Percentiles rank a stretch among this genome's conserved stretches.
Evolutionary conservation across 2,329 filamentous ascomycete genomes (phyloP).

Genomic region (Colletotrichum somersetense): DNA sequence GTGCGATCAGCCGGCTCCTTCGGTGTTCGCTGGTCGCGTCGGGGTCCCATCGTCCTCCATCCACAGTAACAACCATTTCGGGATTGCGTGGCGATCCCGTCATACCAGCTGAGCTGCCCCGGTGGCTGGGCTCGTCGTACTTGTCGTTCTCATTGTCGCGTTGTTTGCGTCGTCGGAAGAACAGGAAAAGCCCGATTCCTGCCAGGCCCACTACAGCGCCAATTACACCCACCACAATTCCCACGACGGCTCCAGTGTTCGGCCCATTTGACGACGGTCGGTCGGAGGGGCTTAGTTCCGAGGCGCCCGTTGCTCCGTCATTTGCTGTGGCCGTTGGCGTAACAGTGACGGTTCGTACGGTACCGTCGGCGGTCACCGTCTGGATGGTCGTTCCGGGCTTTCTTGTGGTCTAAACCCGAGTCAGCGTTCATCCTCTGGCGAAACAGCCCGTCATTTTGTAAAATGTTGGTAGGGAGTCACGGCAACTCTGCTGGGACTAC

Average conservation of each 20-base stretch:
- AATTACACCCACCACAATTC: conserved; percentile 55
- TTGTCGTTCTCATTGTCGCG: conserved; percentile 57
- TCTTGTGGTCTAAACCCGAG: conserved; percentile 12
- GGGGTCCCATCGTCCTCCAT: conserved; percentile 43
- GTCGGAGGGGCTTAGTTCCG: conserved; percentile 13
- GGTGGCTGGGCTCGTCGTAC: conserved; percentile 60
- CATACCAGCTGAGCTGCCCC: conserved; percentile 65
- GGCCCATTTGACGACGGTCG: conserved; percentile 47
- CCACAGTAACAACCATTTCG: conserved; percentile 55
- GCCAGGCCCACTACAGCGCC: conserved; percentile 56
- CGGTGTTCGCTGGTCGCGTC: conserved; percentile 37
- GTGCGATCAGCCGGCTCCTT: conserved; percentile 67
- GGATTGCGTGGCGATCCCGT: conserved; percentile 57
- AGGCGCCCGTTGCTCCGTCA: conserved; percentile 41
- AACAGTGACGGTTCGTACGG: conserved; percentile 67
- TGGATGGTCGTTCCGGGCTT: conserved; percentile 49
- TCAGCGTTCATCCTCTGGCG: conserved; percentile 14
- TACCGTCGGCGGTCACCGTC: conserved; percentile 68
- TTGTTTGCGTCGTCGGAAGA: conserved; percentile 60
- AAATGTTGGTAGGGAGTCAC: conserved; percentile 17
- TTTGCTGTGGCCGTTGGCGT: conserved; percentile 55
- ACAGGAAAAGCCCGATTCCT: conserved; percentile 56
- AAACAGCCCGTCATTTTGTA: conserved; percentile 21
- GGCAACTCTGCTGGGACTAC: conserved; percentile 30
- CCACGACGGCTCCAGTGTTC: conserved; percentile 62